Evolutionary conservation across 441 rosid species (phyloP), one percentile per base, ranked within the genome.

Genomic region (Syzygium syzygioides): DNA sequence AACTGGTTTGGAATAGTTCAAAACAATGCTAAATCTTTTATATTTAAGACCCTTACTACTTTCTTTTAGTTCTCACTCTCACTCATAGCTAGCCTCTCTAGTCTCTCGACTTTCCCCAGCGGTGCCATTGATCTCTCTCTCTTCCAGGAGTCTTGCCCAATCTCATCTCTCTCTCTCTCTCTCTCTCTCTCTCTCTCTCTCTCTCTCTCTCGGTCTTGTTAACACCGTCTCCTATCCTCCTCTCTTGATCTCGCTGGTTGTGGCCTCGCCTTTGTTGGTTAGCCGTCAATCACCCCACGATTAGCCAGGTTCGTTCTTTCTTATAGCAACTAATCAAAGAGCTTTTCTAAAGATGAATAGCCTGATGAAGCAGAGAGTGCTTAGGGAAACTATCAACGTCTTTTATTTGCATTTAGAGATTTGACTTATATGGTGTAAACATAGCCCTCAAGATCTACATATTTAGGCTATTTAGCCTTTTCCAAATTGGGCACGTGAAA

Each of bases 321-420:
- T 57, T 4, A 57, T 57, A 57, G 1, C 14, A 23, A 57, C 62
- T 57, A 57, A 0, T 57, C 28, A 25, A 14, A 57, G 62, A 57
- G 62, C n/a, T 57, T 57, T 57, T 57, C 62, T 57, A 13, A 57
- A 57, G 4, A 57, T 57, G 62, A 57, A 57, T 57, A 57, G 6
- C 62, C 3, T 9, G n/a, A 57, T 23, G 28, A 57, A 57, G 1
- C n/a, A 57, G 25, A 57, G 28, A 59, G 26, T 59, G 64, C 14
- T 26, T 59, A 3, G 30, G 15, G 2, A 26, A 59, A 26, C 3
- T 12, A 25, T 59, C 15, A 0, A 5, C 7, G 4, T 26, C 30
- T 1, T 26, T 59, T 26, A 59, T 26, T 59, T 59, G 30, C 30
- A 59, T 1, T 59, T 26, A 59, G 30, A 59, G 17, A 26, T 57